These are phyloP conservation scores for Cytospora mali DNA, from an alignment of 2,329 filamentous ascomycete species.

Conservation along the genomic window DNA sequence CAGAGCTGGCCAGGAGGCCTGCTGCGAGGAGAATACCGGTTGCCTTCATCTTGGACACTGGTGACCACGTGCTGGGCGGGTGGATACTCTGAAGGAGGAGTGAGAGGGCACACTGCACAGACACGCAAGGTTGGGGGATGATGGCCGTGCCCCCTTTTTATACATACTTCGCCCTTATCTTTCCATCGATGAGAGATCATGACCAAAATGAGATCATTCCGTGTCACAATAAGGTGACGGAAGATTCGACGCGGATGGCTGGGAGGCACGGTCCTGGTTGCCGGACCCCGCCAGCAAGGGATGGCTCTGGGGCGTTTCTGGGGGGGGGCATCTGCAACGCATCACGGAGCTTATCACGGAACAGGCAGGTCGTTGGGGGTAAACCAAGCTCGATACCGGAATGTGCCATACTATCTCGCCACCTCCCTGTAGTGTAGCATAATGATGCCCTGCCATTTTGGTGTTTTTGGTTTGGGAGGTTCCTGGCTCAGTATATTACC, in stretches of 20 bases:
- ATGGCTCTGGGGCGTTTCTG: neutral
- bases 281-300: neutral
- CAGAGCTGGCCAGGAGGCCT: constrained; percentile 13
- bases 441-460: neutral
- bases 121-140: neutral
- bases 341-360: neutral
- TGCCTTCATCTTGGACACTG: constrained; percentile 21
- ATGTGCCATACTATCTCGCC: neutral
- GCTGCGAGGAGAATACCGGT: constrained; percentile 18
- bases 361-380: neutral
- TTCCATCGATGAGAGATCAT: neutral
- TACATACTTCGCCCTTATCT: neutral
- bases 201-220: neutral
- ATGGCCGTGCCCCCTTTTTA: neutral
- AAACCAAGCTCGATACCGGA: neutral
- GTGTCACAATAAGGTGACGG: neutral
- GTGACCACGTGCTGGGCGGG: neutral
- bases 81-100: neutral
- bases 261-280: neutral
- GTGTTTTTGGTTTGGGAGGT: too few relatives aligned
- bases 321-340: neutral
- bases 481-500: too few relatives aligned
- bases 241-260: neutral
- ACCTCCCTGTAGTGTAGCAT: neutral
- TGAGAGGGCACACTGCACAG: neutral